Base-by-base conservation (phyloP, 768 basidiomycete genomes). In the Leccinellum luteum region DNA sequence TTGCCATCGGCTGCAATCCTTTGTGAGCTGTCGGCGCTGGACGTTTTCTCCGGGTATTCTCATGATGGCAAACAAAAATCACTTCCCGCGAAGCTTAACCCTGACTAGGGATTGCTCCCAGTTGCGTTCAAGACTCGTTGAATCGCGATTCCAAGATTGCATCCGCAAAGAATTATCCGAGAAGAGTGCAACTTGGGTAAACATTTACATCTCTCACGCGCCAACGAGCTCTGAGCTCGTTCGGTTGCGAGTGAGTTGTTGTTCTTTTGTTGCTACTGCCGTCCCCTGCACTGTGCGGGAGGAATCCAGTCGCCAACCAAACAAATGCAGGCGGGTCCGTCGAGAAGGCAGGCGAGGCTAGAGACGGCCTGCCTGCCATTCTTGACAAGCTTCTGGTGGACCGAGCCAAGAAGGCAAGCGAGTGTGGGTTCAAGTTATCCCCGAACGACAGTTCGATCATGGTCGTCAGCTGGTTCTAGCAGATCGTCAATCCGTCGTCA, bases 21-120 rank as follows among this genome's bases (percentile, higher is more conserved):
- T n/a, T 63, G 54, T 67, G 66, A 67, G 66, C 38, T 67, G 65
- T 67, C 66, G 66, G 66, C 66, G 66, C 66, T 67, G 67, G 52
- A 34, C 54, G 61, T 32, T 57, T 67, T 67, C 67, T 67, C 62
- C 62, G 62, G 44, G 51, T 10, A 25, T 59, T 59, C 47, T 44
- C 67, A 61, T 64, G 53, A 55, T 27, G 51, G 52, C 19, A 55
- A 45, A 56, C 66, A 44, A 49, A 17, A 3, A 48, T 34, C 34
- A 44, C 23, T 55, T 69, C 65, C 67, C 66, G 66, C 66, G 66
- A 67, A 67, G 59, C 56, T 51, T 61, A 54, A 55, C 64, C 60
- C 60, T 66, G 66, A 58, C 31, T 41, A 34, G 38, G n/a, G 35
- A 38, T 9, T 41, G 38, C 38, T 38, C 38, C 35, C 25, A 31